A percentile compares a stretch with the other conserved stretches of the same genome.
These are phyloP conservation scores for Protea cynaroides DNA, from an alignment of 164 flowering plant genomes.

Conservation along the genomic window DNA sequence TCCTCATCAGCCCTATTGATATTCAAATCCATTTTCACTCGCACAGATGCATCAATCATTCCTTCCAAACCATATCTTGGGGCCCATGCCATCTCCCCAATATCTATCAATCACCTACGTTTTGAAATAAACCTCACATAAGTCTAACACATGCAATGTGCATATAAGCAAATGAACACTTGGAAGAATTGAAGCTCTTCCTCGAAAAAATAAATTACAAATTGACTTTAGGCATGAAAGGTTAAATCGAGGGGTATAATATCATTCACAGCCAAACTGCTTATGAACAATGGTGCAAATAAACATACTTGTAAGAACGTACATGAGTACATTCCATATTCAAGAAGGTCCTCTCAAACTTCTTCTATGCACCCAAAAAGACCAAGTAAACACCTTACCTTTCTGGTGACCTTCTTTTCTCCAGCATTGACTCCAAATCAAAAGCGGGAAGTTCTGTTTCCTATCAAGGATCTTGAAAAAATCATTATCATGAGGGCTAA, in stretches of 20 bases:
- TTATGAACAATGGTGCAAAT: too few species aligned
- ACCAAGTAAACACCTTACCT: conserved; percentile 42
- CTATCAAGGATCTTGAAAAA: conserved; percentile 24
- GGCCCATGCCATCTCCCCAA: conserved; percentile 99
- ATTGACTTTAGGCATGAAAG: too few species aligned
- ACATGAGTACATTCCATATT: too few species aligned
- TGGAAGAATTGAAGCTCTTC: not conserved
- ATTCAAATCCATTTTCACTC: conserved; percentile 40
- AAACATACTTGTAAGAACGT: too few species aligned
- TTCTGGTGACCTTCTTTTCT: conserved; percentile 37
- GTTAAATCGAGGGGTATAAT: too few species aligned
- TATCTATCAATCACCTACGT: too few species aligned
- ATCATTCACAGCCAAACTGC: too few species aligned
- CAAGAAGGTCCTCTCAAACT: too few species aligned
- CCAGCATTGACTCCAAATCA: conserved; percentile 62
- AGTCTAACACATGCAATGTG: conserved; percentile 1
- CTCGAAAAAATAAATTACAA: too few species aligned
- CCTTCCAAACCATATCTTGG: conserved; percentile 99
- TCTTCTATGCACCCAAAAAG: not conserved
- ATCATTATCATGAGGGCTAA: conserved; percentile 2
- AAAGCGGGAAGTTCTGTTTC: conserved; percentile 27
- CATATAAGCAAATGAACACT: not conserved
- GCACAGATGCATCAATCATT: conserved; percentile 89
- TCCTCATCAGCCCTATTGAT: conserved; percentile 35
- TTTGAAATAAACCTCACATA: not conserved